Percentiles rank a stretch among this genome's conserved stretches.
These are phyloP conservation scores for Sporothrix brunneoviolacea DNA, from an alignment of 2,329 filamentous ascomycete genomes.

Conservation along the genomic window DNA sequence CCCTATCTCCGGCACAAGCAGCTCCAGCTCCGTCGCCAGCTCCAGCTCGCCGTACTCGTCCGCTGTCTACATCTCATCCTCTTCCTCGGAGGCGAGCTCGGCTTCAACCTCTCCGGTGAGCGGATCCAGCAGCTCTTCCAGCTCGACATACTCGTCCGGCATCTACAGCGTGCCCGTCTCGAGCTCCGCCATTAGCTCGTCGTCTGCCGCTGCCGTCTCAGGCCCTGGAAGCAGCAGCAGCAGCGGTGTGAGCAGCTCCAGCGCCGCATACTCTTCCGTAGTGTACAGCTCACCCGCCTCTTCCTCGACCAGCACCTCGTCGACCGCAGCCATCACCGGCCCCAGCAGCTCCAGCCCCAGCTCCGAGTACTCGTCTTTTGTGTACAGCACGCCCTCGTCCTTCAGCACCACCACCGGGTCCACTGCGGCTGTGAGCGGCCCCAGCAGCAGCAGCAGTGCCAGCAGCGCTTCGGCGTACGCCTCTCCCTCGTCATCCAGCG, in stretches of 20 bases:
- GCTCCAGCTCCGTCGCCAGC: neutral
- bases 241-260: neutral
- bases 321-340: slow-evolving; percentile 1
- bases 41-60: neutral
- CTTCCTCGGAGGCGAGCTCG: neutral
- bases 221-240: neutral
- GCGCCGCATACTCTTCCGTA: neutral
- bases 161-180: too few species aligned
- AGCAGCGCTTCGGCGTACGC: neutral
- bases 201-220: neutral
- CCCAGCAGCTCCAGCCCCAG: neutral
- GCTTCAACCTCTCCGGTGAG: too few species aligned
- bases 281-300: too few species aligned
- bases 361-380: neutral
- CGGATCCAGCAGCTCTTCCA: too few species aligned
- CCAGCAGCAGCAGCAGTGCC: neutral
- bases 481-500: neutral
- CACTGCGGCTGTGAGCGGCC: neutral
- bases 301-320: neutral
- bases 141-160: too few species aligned
- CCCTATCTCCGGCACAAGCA: neutral
- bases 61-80: neutral
- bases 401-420: neutral
- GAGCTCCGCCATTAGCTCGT: neutral
- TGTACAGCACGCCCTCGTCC: neutral